Evolutionary conservation across 2,329 filamentous ascomycete genomes (phyloP).

Genomic region (Onygena corvina): DNA sequence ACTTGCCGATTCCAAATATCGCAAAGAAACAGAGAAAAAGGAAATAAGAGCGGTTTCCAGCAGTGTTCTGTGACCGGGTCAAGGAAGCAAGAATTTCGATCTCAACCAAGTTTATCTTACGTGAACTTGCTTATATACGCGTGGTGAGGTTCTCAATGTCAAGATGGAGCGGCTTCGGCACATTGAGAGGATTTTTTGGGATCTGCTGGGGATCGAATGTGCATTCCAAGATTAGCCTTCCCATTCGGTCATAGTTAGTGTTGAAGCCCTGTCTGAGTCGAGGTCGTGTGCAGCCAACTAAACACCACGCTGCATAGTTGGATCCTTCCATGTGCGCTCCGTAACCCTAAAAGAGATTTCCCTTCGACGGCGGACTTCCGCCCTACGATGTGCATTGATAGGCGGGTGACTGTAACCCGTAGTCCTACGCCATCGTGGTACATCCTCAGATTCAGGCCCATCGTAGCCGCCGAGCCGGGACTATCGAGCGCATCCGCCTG

Average conservation of each 20-base stretch:
- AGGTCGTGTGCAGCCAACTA: background rate
- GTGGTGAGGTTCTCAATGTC: conserved; percentile 1
- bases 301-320: background rate
- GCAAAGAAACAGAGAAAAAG: background rate
- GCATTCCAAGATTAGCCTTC: no score
- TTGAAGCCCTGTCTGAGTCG: no score
- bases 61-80: background rate
- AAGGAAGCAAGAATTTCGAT: conserved; percentile 5
- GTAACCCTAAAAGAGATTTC: background rate
- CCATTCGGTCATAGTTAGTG: background rate
- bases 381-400: background rate
- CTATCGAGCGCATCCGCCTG: background rate
- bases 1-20: conserved; percentile 2
- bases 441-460: background rate
- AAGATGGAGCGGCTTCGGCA: conserved; percentile 3
- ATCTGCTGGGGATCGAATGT: no score
- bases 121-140: background rate
- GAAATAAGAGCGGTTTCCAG: conserved; percentile 1
- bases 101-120: conserved; percentile 4
- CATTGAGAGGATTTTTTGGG: background rate
- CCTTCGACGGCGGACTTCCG: background rate
- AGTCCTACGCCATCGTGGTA: conserved; percentile 1
- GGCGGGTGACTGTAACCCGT: background rate
- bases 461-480: background rate
- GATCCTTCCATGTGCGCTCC: background rate